These are phyloP conservation scores for Dryadomyces quercus-mongolicae DNA, from an alignment of 2,329 filamentous ascomycete genomes.

Conservation along the genomic window DNA sequence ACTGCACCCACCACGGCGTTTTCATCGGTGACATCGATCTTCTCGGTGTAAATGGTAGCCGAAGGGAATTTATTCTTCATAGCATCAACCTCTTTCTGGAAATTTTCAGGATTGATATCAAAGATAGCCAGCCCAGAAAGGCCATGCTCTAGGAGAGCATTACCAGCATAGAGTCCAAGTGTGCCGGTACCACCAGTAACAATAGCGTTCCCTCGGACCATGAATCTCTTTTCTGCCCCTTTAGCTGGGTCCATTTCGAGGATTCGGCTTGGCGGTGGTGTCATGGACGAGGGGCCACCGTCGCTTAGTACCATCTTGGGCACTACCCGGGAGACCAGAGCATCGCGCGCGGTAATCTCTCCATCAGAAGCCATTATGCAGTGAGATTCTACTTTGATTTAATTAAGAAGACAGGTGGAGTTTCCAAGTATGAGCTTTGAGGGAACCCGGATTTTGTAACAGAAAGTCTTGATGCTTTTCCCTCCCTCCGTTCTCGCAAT, in stretches of 20 bases:
- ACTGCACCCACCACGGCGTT: too few relatives aligned
- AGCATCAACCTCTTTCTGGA: too few relatives aligned
- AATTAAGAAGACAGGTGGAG: too few relatives aligned
- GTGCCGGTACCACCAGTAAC: slow-evolving; percentile 59
- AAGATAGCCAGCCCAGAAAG: slow-evolving; percentile 45
- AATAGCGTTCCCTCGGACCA: slow-evolving; percentile 21
- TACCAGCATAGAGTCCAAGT: slow-evolving; percentile 43
- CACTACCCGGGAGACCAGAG: neutral
- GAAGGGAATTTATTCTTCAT: too few relatives aligned
- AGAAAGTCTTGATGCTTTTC: too few relatives aligned
- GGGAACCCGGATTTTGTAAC: too few relatives aligned
- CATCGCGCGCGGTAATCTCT: neutral
- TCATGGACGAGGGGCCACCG: neutral
- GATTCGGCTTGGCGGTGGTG: neutral
- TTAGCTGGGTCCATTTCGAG: neutral
- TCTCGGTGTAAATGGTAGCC: too few relatives aligned
- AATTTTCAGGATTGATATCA: slow-evolving; percentile 33
- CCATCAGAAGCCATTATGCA: neutral
- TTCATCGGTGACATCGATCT: too few relatives aligned
- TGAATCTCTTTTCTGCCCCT: slow-evolving; percentile 16
- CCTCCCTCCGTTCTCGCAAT: too few relatives aligned
- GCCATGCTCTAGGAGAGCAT: slow-evolving; percentile 58
- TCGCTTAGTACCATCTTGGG: neutral
- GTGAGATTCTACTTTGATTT: neutral
- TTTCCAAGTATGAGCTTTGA: too few relatives aligned